Evolutionary conservation across 2,329 filamentous ascomycete species (phyloP), one percentile per base, ranked within the genome.

Genomic region (Arthrobotrys iridis): DNA sequence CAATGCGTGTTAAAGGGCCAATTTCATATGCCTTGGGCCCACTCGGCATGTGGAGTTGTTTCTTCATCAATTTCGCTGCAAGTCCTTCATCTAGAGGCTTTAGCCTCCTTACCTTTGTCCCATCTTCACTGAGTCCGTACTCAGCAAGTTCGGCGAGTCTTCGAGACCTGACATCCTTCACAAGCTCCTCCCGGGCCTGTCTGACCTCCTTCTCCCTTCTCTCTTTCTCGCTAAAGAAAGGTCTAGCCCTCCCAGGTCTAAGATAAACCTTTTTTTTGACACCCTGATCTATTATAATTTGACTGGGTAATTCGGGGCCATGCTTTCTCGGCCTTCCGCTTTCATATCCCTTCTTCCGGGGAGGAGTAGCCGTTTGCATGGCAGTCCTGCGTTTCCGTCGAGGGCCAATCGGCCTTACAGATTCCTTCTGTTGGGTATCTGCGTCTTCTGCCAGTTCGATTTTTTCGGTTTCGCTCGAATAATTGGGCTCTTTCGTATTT

Each of bases 211-310:
- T 43, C n/a, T 37, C 46, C n/a, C 11, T n/a, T n/a, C 45, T 50
- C 35, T 37, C 30, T 7, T 52, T 43, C 24, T 60, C 30, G 22
- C 5, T 18, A 6, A 35, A 57, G 6, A 58, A 73, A 1, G 18
- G 13, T 3, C 18, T 24, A 13, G 7, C 2, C 26, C 28, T 65
- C 3, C 41, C 30, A 4, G 68, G 60, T 10, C 50, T 30, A 11
- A 73, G 58, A 8, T 45, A 65, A 3, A 73, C 33, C 7, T 5
- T 24, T 30, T 35, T 64, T 40, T 40, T n/a, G 2, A 50, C 48
- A 3, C 68, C 60, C 24, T 66, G 30, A 11, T 40, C 59, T 18
- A 52, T 35, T 11, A 60, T 45, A 22, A 58, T 45, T 24, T 59
- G 18, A 20, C 48, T 50, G 10, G 59, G 67, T 26, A 64, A 18